These are phyloP conservation scores for Atkinsonella texensis DNA, from an alignment of 2,329 filamentous ascomycete species.

Conservation along the genomic window DNA sequence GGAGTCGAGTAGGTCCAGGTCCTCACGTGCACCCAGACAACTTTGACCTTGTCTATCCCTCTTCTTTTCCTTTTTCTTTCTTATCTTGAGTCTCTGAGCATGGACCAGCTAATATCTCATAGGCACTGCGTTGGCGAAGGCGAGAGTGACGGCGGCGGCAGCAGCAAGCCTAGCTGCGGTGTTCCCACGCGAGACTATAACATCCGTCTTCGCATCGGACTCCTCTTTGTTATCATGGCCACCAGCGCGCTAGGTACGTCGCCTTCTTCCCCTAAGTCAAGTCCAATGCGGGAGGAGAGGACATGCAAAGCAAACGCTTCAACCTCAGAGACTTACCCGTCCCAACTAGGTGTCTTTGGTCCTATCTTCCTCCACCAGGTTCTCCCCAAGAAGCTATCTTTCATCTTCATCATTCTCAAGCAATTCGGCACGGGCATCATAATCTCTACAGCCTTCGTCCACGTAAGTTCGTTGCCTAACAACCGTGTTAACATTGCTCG, in stretches of 20 bases:
- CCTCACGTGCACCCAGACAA: background rate
- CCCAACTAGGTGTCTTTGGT: constrained; percentile 40
- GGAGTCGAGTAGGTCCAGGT: constrained; percentile 51
- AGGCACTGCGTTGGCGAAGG: constrained; percentile 45
- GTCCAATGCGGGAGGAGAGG: background rate
- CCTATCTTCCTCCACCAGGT: constrained; percentile 53
- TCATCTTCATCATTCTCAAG: constrained; percentile 52
- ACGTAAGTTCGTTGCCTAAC: constrained; percentile 31
- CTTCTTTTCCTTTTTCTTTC: background rate
- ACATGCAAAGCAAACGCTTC: background rate
- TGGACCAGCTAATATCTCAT: constrained; percentile 3
- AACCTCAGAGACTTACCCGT: background rate
- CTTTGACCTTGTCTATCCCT: background rate
- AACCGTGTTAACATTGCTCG: background rate
- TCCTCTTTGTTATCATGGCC: constrained; percentile 58
- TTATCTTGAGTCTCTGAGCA: background rate
- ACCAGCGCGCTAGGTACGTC: constrained; percentile 51
- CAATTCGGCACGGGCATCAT: constrained; percentile 66
- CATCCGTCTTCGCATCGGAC: constrained; percentile 53
- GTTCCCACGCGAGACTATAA: constrained; percentile 46
- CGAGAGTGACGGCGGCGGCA: constrained; percentile 22
- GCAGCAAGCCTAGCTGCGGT: constrained; percentile 29
- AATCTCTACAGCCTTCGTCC: constrained; percentile 58
- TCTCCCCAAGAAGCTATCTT: constrained; percentile 34
- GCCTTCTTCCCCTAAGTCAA: background rate